Evolutionary conservation across 345 rosid species (phyloP).

Genomic region (Lepidium africanum): DNA sequence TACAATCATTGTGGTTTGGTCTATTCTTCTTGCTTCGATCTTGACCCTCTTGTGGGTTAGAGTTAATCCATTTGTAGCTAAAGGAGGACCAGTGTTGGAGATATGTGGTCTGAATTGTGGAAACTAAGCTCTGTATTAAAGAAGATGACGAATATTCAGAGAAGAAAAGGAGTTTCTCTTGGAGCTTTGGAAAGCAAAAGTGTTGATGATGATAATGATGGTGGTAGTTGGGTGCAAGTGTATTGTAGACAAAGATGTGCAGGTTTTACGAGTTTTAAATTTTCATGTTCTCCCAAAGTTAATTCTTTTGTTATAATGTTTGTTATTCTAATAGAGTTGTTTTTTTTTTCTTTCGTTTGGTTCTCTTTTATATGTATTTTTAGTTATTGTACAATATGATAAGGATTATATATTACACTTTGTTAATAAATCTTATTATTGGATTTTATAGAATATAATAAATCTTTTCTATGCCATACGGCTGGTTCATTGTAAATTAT

Average conservation of each 20-base stretch:
- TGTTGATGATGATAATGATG: background rate
- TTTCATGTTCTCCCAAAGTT: background rate
- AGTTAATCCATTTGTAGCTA: conserved; percentile 76
- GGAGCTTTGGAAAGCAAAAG: conserved; percentile 9
- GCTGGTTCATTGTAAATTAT: too few species aligned
- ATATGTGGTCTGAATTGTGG: conserved; percentile 83
- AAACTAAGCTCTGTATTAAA: conserved; percentile 20
- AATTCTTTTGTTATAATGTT: conserved; percentile 11
- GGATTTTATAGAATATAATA: too few species aligned
- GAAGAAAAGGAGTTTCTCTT: background rate
- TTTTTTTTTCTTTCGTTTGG: background rate
- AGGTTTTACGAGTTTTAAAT: background rate
- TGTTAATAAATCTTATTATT: background rate
- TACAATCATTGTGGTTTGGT: conserved; percentile 87
- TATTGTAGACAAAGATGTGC: conserved; percentile 20
- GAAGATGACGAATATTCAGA: background rate
- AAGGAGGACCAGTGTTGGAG: conserved; percentile 85
- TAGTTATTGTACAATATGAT: conserved; percentile 2
- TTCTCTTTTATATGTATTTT: background rate
- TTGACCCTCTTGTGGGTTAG: conserved; percentile 88
- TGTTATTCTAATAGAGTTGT: conserved; percentile 11
- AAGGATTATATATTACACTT: background rate
- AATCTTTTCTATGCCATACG: too few species aligned
- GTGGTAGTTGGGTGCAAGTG: conserved; percentile 9
- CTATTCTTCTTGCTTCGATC: conserved; percentile 83